Conservation (phyloP, 768 basidiomycete genomes). For the Leccinellum luteum region DNA sequence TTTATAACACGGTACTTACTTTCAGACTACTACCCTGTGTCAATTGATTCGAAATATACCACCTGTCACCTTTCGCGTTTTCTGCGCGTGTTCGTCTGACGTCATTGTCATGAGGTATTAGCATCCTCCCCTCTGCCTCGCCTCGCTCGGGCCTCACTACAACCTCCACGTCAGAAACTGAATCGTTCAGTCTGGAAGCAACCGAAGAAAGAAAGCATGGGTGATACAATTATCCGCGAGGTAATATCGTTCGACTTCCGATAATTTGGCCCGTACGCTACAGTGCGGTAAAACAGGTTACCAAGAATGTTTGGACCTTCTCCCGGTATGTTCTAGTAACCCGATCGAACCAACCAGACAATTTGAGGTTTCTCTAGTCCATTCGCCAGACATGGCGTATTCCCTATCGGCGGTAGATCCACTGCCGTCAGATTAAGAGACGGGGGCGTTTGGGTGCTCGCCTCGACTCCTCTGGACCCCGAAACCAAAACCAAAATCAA, state of each 20-base stretch:
- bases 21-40: not conserved
- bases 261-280: not conserved
- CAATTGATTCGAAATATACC: not conserved
- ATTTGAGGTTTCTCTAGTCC: conserved; percentile 43
- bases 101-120: conserved; percentile 12
- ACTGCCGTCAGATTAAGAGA: conserved; percentile 72
- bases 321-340: conserved; percentile 47
- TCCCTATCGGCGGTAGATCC: conserved; percentile 80
- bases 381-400: conserved; percentile 60
- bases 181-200: conserved; percentile 4
- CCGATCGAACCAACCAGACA: not conserved
- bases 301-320: conserved; percentile 61
- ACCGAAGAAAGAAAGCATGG: conserved; percentile 20
- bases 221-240: conserved; percentile 44
- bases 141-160: conserved; percentile 12
- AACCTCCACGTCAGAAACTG: conserved; percentile 16
- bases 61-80: conserved; percentile 12
- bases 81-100: conserved; percentile 17
- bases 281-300: conserved; percentile 35
- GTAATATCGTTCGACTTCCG: conserved; percentile 20
- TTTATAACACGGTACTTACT: not conserved
- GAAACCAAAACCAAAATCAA: conserved; percentile 63
- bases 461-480: conserved; percentile 67
- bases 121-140: conserved; percentile 11
- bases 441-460: conserved; percentile 79